Conservation (phyloP, 495 filamentous ascomycete genomes). For the Penicillium roqueforti region DNA sequence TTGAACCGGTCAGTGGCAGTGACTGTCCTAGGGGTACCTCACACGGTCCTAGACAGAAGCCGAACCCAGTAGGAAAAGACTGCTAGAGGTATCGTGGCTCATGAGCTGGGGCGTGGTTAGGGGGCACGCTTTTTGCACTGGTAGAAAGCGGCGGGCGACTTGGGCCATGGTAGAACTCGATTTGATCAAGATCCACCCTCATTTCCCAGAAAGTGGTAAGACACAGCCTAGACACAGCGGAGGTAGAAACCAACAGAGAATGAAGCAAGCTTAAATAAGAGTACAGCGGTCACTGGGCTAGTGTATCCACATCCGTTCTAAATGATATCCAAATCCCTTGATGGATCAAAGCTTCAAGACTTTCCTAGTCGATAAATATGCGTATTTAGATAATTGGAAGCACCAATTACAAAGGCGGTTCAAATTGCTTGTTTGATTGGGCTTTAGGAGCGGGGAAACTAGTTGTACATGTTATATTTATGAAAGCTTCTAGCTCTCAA, state of each 20-base stretch:
- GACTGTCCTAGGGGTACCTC: not conserved
- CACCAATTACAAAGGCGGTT: too few relatives aligned
- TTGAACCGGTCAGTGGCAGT: conserved; percentile 3
- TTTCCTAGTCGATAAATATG: too few relatives aligned
- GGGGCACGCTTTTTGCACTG: conserved; percentile 2
- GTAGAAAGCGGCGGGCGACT: conserved; percentile 2
- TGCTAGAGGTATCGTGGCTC: conserved; percentile 4
- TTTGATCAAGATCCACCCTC: conserved; percentile 8
- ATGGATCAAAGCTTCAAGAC: too few relatives aligned
- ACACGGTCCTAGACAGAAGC: conserved; percentile 7
- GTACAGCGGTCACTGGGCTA: conserved; percentile 4
- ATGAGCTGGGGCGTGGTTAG: not conserved
- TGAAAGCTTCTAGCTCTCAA: too few relatives aligned
- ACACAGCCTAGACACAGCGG: not conserved
- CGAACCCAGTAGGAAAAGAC: conserved; percentile 1
- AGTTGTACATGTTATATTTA: too few relatives aligned
- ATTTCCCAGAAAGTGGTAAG: conserved; percentile 7
- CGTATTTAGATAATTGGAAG: too few relatives aligned
- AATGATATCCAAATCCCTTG: conserved; percentile 2
- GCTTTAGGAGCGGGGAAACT: too few relatives aligned
- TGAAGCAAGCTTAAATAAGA: not conserved
- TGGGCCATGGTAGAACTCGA: conserved; percentile 9
- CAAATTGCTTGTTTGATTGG: too few relatives aligned
- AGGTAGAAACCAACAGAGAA: conserved; percentile 6
- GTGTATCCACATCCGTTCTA: conserved; percentile 6